Conservation (phyloP, 2,329 filamentous ascomycete genomes). For the Tolypocladium endophyticum region DNA sequence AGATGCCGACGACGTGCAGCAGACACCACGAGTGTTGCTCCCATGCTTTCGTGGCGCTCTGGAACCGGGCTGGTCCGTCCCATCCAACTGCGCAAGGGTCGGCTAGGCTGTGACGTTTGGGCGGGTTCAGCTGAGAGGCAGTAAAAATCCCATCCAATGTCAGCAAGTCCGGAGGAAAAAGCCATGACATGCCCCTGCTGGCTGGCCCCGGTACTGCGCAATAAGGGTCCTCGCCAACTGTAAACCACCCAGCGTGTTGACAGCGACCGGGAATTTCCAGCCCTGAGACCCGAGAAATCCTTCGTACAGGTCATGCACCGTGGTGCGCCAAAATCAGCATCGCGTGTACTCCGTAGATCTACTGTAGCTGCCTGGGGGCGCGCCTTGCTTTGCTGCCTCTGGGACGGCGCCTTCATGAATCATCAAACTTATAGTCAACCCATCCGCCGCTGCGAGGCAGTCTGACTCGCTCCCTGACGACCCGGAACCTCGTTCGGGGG, state of each 20-base stretch:
- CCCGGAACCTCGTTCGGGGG: background rate
- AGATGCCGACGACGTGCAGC: background rate
- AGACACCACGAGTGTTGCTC: too few species aligned
- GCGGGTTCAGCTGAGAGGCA: background rate
- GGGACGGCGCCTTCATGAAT: background rate
- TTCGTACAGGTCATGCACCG: background rate
- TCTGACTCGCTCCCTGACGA: slow-evolving; percentile 6
- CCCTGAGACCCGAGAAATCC: background rate
- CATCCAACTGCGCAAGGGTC: background rate
- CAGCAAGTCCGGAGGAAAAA: background rate
- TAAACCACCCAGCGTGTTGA: background rate
- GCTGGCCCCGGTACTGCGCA: background rate
- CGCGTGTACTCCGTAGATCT: too few species aligned
- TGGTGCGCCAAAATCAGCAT: background rate
- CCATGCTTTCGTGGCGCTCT: background rate
- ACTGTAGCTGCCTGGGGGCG: background rate
- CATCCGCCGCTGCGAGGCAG: background rate
- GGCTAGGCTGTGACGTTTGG: background rate
- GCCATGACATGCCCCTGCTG: background rate
- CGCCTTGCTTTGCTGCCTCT: background rate
- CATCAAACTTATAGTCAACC: background rate
- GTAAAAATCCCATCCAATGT: background rate
- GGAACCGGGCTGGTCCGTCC: background rate
- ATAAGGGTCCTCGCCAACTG: background rate
- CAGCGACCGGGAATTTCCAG: background rate